Evolutionary conservation across 2,329 filamentous ascomycete genomes (phyloP).

Genomic region (Diaporthe ilicicola): DNA sequence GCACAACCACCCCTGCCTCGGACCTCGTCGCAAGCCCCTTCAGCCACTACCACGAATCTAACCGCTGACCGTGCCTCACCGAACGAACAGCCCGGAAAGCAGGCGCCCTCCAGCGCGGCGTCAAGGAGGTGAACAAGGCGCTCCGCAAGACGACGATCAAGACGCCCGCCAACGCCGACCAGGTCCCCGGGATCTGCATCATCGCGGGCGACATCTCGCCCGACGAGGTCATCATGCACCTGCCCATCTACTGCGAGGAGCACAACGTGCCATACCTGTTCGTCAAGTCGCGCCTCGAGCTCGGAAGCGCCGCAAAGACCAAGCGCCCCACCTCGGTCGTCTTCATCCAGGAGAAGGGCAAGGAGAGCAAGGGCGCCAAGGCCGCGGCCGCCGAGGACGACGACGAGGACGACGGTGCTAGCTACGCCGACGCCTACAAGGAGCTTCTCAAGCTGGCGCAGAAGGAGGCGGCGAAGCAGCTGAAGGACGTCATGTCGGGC

Average conservation of each 20-base stretch:
- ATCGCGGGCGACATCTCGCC: conserved; percentile 98
- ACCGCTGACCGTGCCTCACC: conserved; percentile 11
- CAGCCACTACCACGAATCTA: neutral
- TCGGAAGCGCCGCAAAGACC: conserved; percentile 91
- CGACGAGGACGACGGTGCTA: conserved; percentile 61
- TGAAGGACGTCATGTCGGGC: conserved; percentile 39
- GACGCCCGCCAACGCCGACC: conserved; percentile 63
- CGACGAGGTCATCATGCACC: conserved; percentile 98
- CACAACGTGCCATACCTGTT: conserved; percentile 98
- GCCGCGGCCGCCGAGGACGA: conserved; percentile 55
- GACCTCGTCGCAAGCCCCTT: neutral
- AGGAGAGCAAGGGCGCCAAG: conserved; percentile 54
- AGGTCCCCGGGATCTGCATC: conserved; percentile 79
- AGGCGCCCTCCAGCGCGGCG: conserved; percentile 95
- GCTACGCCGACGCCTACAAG: conserved; percentile 70
- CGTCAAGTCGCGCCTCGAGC: conserved; percentile 88
- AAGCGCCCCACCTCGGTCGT: conserved; percentile 97
- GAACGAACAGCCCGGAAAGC: conserved; percentile 83
- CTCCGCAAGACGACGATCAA: conserved; percentile 88
- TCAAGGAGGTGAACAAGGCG: conserved; percentile 98
- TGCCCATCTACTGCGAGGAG: conserved; percentile 97
- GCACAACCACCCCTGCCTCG: conserved; percentile 32
- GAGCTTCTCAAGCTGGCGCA: conserved; percentile 72
- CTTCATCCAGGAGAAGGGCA: conserved; percentile 76
- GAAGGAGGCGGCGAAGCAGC: conserved; percentile 70